Evolutionary conservation across 1,139 yeast genomes (phyloP).

Genomic region (Meyerozyma smithsonii): DNA sequence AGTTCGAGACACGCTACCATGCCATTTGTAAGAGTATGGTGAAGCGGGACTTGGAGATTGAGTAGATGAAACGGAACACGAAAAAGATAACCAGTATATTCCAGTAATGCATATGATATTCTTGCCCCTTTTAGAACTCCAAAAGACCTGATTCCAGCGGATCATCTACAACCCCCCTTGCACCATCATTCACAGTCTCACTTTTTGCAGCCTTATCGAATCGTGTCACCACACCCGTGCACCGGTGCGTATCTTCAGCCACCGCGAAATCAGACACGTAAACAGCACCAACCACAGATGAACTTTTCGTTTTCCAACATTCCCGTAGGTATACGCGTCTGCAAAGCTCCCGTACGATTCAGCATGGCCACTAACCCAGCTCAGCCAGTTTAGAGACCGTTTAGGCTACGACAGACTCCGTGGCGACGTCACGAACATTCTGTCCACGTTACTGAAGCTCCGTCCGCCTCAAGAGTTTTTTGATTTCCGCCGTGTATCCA

Average conservation of each 20-base stretch:
- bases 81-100: too few species aligned
- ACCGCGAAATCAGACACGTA: slow-evolving; percentile 8
- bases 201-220: neutral
- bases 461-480: slow-evolving; percentile 92
- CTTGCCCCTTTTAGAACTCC: too few species aligned
- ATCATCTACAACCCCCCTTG: too few species aligned
- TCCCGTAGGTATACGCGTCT: slow-evolving; percentile 11
- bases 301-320: slow-evolving; percentile 12
- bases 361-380: slow-evolving; percentile 15
- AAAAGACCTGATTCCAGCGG: too few species aligned
- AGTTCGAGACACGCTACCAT: slow-evolving; percentile 60
- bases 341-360: slow-evolving; percentile 1
- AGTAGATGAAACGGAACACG: neutral
- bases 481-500: slow-evolving; percentile 82
- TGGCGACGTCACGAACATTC: slow-evolving; percentile 32
- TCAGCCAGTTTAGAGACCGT: slow-evolving; percentile 43
- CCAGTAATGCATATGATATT: too few species aligned
- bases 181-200: neutral
- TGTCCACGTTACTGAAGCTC: slow-evolving; percentile 63
- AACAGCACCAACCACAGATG: slow-evolving; percentile 8
- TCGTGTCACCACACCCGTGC: neutral
- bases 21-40: slow-evolving; percentile 83
- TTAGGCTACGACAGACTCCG: slow-evolving; percentile 50
- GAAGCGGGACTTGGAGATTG: slow-evolving; percentile 56
- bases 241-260: neutral